phyloP scores from a whole-genome alignment of 495 filamentous ascomycete species.

The Neurospora sp. region DNA sequence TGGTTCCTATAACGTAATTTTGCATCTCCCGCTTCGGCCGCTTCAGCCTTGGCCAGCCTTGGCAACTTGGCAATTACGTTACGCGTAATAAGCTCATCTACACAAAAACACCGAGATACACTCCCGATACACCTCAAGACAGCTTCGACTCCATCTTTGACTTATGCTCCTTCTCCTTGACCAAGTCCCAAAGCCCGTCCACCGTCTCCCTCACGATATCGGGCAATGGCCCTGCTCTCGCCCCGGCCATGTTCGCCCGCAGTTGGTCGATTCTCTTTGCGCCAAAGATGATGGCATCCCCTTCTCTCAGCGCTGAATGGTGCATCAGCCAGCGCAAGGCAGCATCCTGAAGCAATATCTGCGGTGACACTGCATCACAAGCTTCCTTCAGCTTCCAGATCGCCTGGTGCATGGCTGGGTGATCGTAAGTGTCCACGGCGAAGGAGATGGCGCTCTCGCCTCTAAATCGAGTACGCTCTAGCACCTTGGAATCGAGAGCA shows the following conservation, averaged over 20 bases:
- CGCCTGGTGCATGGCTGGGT: constrained; percentile 27
- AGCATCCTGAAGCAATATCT: constrained; percentile 20
- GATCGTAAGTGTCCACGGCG: constrained; percentile 34
- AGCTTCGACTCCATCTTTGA: background rate
- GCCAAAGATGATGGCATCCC: constrained; percentile 46
- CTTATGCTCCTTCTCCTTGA: background rate
- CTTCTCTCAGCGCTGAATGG: constrained; percentile 36
- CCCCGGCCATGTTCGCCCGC: background rate
- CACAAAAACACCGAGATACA: background rate
- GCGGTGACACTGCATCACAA: background rate
- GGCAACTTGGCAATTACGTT: background rate
- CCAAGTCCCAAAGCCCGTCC: background rate
- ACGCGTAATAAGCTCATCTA: background rate
- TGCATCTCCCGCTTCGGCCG: background rate
- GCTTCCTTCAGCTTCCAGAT: constrained; percentile 29
- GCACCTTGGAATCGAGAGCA: constrained; percentile 17
- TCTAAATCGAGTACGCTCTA: constrained; percentile 21
- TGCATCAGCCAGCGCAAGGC: constrained; percentile 47
- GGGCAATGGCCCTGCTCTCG: background rate
- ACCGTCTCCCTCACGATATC: background rate
- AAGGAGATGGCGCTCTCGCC: constrained; percentile 12
- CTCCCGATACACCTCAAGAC: background rate
- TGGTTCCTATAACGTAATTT: background rate
- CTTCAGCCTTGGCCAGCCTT: background rate
- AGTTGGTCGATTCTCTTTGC: constrained; percentile 16